Base-by-base conservation (phyloP, 2,329 filamentous ascomycete genomes). In the Hypoxylon rubiginosum region DNA sequence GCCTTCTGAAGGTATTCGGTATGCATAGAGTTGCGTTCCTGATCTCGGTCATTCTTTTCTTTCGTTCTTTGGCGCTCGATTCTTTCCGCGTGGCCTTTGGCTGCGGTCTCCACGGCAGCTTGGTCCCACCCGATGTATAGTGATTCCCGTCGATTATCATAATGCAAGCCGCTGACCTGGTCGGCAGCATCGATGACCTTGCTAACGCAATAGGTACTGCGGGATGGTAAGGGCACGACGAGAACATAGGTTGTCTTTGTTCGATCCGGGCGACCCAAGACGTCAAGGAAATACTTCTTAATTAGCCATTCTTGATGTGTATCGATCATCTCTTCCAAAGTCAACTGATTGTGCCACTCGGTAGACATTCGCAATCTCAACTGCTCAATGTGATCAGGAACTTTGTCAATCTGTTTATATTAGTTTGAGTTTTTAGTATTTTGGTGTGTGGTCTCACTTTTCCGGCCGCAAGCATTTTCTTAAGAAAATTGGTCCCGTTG, bases 221-320 rank as follows among this genome's bases (percentile, higher is more conserved):
- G 4, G 1, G 0, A 8, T 5, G 61, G 56, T 2, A 67, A 15
- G 7, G 70, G 62, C 6, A 72, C n/a, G 41, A 49, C 58, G 34
- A 72, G 46, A 24, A 69, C 66, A 1, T 48, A 15, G 0, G 58
- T 66, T 10, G 58, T 68, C 58, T 70, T 71, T 1, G 62, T 52
- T 39, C 39, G 49, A 45, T 69, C 64, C 5, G 70, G 66, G 13
- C 58, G 41, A 15, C 66, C 68, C 1, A 21, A 55, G 15, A 36
- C n/a, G 5, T 56, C 64, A 52, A 71, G 28, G 63, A 72, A 72
- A 32, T 66, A 66, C 28, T 48, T 63, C 39, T 68, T 48, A 30
- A 71, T 51, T 19, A 61, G 19, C 30, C 15, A 56, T 26, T 69
- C 55, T 4, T 64, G 66, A 11, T 58, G 3, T 1, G 10, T 19